Evolutionary conservation across 805 yeast genomes (phyloP), one percentile per base, ranked within the genome.

Genomic region (Ogataea trehalophila): DNA sequence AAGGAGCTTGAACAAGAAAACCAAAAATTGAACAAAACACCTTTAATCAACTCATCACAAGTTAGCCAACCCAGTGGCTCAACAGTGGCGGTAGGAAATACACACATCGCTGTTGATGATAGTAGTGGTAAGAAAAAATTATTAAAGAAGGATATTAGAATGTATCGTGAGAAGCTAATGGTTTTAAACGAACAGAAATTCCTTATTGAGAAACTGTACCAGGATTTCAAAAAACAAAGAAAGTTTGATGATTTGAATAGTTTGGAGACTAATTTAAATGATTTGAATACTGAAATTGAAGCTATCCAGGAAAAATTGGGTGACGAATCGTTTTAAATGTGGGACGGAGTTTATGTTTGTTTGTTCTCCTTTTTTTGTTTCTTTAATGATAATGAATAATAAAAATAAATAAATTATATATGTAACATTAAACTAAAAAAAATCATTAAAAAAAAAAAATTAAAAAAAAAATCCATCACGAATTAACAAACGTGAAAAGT

Each of bases 101-200:
- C 4, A 20, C 20, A 20, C 4, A 20, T 4, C 4, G 11, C 31
- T 5, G 31, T 26, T 26, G 9, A 9, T 26, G 9, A 26, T 26
- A 13, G 31, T 13, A 13, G 11, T 26, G 20, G 20, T 20, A 20
- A 20, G 13, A 69, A 71, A 3, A 63, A 63, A 26, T 57, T 76
- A 2, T 73, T 82, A 5, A 74, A 77, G 56, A 68, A 65, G 43
- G 76, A 82, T 52, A 76, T 85, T 9, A 72, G 90, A 39, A 74
- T 74, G 43, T 66, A 73, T 26, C 67, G 94, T 41, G 92, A 89
- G 54, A 83, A 85, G 53, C 67, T 91, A 48, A 86, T 91, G 85
- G 97, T 92, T 11, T 67, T 89, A 59, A 84, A 84, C 50, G 98
- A 91, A 61, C 98, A 91, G 58, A 73, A 75, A 55, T 91, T 78